Percentiles rank a stretch among this genome's conserved stretches.
phyloP scores from a whole-genome alignment of 2,329 filamentous ascomycete genomes.

The Epichloe uncinata region DNA sequence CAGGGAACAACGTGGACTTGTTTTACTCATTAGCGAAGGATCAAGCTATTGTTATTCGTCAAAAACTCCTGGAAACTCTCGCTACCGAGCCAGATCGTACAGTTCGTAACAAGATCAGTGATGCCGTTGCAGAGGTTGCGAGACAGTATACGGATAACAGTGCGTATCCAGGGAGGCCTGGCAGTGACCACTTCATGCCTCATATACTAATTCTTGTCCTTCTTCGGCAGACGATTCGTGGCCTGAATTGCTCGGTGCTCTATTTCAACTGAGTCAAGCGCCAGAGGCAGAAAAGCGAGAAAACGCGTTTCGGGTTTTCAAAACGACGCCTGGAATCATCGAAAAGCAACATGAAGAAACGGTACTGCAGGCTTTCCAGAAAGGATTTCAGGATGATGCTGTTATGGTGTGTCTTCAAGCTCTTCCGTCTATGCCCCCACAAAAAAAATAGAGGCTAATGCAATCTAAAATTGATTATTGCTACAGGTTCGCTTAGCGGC shows the following conservation, averaged over 20 bases:
- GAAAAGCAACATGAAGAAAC: constrained; percentile 88
- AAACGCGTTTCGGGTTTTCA: constrained; percentile 88
- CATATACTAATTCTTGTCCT: not conserved
- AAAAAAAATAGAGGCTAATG: not conserved
- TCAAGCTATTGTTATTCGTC: constrained; percentile 64
- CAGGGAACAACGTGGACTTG: constrained; percentile 63
- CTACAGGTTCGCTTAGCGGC: constrained; percentile 73
- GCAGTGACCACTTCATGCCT: too few relatives aligned
- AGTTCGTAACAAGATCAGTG: constrained; percentile 89
- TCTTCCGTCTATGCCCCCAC: too few relatives aligned
- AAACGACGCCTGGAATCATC: constrained; percentile 88
- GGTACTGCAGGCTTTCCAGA: constrained; percentile 78
- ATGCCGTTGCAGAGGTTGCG: constrained; percentile 92
- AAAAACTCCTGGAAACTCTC: constrained; percentile 70
- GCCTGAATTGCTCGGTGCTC: constrained; percentile 73
- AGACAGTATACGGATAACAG: constrained; percentile 88
- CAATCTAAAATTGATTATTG: not conserved
- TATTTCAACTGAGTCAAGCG: constrained; percentile 87
- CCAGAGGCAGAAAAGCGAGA: constrained; percentile 73
- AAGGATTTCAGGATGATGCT: constrained; percentile 82
- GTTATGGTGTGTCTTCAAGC: constrained; percentile 45
- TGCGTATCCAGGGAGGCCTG: constrained; percentile 31
- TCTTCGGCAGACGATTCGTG: constrained; percentile 57
- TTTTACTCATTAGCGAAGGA: constrained; percentile 68
- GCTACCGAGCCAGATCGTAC: constrained; percentile 57